A percentile compares a stretch with the other conserved stretches of the same genome.
Evolutionary conservation across 208 protist genomes (phyloP).

Genomic region (Acanthamoeba castellanii): DNA sequence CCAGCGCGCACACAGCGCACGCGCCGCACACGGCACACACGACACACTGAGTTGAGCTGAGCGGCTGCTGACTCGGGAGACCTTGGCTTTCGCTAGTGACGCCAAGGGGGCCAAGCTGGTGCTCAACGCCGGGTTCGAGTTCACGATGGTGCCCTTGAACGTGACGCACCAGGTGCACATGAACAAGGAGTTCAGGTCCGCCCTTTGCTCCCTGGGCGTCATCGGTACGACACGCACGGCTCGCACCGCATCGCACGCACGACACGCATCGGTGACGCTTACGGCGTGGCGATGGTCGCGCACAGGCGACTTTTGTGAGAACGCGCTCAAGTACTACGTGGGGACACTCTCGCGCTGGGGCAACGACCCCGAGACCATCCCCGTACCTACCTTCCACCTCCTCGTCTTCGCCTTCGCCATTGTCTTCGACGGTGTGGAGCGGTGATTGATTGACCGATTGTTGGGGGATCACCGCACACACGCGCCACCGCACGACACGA

Average conservation of each 20-base stretch:
- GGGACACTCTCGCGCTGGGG: not conserved
- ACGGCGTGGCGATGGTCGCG: too few relatives aligned
- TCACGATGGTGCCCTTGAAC: slow-evolving; percentile 38
- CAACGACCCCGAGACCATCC: slow-evolving; percentile 48
- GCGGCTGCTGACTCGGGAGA: too few relatives aligned
- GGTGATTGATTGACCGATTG: too few relatives aligned
- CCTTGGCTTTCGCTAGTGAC: not conserved
- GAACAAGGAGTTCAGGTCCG: slow-evolving; percentile 6
- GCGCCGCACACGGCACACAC: too few relatives aligned
- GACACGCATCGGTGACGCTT: not conserved
- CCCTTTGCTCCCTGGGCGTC: not conserved
- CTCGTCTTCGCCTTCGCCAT: not conserved
- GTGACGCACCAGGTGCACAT: slow-evolving; percentile 36
- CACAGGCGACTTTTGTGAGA: not conserved
- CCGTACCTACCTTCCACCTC: not conserved
- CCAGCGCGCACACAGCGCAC: too few relatives aligned
- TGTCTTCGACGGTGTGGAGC: not conserved
- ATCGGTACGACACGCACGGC: slow-evolving; percentile 2
- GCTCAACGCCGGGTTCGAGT: slow-evolving; percentile 49
- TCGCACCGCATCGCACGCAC: not conserved
- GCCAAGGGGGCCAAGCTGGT: slow-evolving; percentile 19
- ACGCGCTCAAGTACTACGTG: slow-evolving; percentile 36
- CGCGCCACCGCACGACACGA: too few relatives aligned
- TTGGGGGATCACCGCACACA: too few relatives aligned
- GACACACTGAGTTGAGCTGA: too few relatives aligned